Percentiles rank a stretch among this genome's conserved stretches.
These are phyloP conservation scores for Ploettnerulaceae sp. DNA, from an alignment of 2,329 filamentous ascomycete genomes.

Conservation along the genomic window DNA sequence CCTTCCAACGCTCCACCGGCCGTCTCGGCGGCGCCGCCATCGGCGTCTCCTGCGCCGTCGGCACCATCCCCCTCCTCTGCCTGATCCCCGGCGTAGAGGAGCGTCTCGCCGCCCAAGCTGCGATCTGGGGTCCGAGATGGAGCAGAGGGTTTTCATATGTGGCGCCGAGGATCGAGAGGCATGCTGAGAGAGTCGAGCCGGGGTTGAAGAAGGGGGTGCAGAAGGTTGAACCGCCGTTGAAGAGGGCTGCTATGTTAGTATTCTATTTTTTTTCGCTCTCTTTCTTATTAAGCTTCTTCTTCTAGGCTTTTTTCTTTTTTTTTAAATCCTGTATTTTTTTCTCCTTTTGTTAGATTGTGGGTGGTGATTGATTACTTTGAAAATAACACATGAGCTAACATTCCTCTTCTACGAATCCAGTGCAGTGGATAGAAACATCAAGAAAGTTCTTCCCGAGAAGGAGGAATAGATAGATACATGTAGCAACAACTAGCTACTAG, in stretches of 20 bases:
- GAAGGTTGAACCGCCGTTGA: conserved; percentile 23
- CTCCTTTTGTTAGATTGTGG: neutral
- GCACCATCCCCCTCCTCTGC: conserved; percentile 23
- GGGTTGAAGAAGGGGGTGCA: conserved; percentile 16
- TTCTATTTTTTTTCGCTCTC: too few relatives aligned
- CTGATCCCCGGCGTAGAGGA: conserved; percentile 24
- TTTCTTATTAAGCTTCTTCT: neutral
- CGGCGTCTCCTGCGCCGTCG: conserved; percentile 17
- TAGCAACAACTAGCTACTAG: too few relatives aligned
- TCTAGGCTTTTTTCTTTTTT: neutral
- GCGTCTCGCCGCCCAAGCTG: conserved; percentile 22
- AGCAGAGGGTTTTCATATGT: conserved; percentile 18
- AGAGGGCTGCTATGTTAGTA: conserved; percentile 26
- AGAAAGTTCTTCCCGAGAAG: conserved; percentile 14
- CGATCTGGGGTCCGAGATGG: conserved; percentile 27
- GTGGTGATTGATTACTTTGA: too few relatives aligned
- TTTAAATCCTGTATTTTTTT: too few relatives aligned
- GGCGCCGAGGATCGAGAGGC: conserved; percentile 9
- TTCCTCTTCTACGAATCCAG: conserved; percentile 6
- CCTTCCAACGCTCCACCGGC: conserved; percentile 8
- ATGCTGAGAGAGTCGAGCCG: conserved; percentile 18
- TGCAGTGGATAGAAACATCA: conserved; percentile 21
- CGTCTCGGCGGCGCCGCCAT: conserved; percentile 10
- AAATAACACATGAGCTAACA: too few relatives aligned
- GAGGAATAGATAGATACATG: too few relatives aligned